A percentile compares a stretch with the other conserved stretches of the same genome.
Evolutionary conservation across 805 yeast species (phyloP).

Genomic region (Nakazawaea wickerhamii): DNA sequence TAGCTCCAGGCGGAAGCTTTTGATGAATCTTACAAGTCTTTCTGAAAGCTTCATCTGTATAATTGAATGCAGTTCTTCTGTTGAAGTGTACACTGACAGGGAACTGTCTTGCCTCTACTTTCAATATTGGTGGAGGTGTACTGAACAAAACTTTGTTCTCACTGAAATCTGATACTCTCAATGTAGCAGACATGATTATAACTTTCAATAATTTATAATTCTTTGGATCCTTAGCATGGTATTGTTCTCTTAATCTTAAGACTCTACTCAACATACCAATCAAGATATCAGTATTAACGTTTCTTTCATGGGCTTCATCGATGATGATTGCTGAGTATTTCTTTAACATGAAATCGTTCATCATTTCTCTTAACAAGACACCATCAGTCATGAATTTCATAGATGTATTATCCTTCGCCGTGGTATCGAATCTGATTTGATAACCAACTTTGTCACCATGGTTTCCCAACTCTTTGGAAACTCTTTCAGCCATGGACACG

Average conservation of each 20-base stretch:
- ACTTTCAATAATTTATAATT: constrained; percentile 64
- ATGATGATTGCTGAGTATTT: constrained; percentile 84
- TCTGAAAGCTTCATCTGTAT: constrained; percentile 78
- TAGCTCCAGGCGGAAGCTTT: constrained; percentile 88
- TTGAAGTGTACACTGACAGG: constrained; percentile 93
- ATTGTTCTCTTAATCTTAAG: constrained; percentile 60
- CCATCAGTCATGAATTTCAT: constrained; percentile 93
- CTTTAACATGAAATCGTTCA: constrained; percentile 73
- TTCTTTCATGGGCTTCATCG: constrained; percentile 98
- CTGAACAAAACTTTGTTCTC: constrained; percentile 69
- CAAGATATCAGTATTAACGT: constrained; percentile 89
- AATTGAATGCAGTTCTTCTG: constrained; percentile 69
- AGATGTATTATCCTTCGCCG: constrained; percentile 57
- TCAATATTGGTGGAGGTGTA: constrained; percentile 77
- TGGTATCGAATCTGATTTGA: constrained; percentile 78
- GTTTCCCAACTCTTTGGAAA: constrained; percentile 67
- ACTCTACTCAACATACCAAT: constrained; percentile 93
- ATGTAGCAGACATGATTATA: constrained; percentile 94
- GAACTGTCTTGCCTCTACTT: constrained; percentile 88
- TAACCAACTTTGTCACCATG: constrained; percentile 68
- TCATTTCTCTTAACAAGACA: constrained; percentile 88
- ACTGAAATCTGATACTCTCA: constrained; percentile 88
- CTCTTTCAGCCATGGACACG: constrained; percentile 85
- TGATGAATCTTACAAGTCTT: constrained; percentile 86
- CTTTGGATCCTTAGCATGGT: constrained; percentile 40